These are phyloP conservation scores for Echinosophora koreensis DNA, from an alignment of 306 rosid genomes.

Conservation along the genomic window DNA sequence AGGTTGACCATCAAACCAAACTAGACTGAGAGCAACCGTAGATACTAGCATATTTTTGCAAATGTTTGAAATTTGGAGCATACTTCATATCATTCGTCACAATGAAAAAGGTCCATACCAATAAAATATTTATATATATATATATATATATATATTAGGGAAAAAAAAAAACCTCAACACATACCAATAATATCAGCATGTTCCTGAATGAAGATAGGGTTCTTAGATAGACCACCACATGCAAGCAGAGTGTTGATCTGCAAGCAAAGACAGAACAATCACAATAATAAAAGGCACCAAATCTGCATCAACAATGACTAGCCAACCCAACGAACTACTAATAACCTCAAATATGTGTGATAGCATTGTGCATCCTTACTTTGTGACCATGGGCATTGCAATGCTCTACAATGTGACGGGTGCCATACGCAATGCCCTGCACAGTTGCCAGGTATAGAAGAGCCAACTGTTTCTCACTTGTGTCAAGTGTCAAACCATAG, in stretches of 20 bases:
- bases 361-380: conserved; percentile 63
- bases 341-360: conserved; percentile 45
- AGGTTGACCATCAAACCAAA: conserved; percentile 36
- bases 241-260: conserved; percentile 95
- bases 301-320: conserved; percentile 33
- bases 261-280: conserved; percentile 43
- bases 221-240: conserved; percentile 95
- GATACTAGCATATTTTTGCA: conserved; percentile 6
- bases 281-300: conserved; percentile 27
- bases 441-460: conserved; percentile 87
- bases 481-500: conserved; percentile 89
- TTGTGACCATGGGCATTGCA: conserved; percentile 90
- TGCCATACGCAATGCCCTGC: conserved; percentile 96
- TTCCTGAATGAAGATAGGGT: conserved; percentile 85
- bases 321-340: conserved; percentile 33
- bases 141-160: too few species aligned
- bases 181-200: conserved; percentile 91
- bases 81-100: conserved; percentile 30
- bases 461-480: conserved; percentile 83
- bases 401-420: conserved; percentile 97
- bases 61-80: conserved; percentile 12
- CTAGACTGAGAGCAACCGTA: conserved; percentile 22
- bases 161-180: conserved; percentile 2
- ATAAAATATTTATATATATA: too few species aligned
- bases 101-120: background rate